Evolutionary conservation across 352 stramenopile genomes (phyloP).

Genomic region (Globisporangium alternatum): DNA sequence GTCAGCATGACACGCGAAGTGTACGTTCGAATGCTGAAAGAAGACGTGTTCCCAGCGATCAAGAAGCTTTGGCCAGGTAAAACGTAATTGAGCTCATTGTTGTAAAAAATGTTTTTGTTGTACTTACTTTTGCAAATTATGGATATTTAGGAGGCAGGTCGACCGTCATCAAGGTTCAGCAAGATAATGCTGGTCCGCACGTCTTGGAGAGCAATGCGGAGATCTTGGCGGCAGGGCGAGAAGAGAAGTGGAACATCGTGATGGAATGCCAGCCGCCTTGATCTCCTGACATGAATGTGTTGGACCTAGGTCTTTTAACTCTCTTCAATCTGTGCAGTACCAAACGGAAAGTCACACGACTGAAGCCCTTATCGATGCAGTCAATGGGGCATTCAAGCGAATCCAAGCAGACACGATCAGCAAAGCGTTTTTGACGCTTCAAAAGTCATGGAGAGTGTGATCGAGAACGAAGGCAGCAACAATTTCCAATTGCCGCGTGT

Average conservation of each 20-base stretch:
- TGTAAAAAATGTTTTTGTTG: neutral
- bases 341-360: too few species aligned
- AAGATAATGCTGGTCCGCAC: slow-evolving; percentile 6
- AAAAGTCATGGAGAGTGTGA: too few species aligned
- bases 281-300: slow-evolving; percentile 5
- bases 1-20: neutral
- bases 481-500: too few species aligned
- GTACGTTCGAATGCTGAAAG: neutral
- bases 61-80: neutral
- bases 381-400: too few species aligned
- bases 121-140: neutral
- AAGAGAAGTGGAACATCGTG: neutral
- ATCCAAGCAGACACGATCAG: too few species aligned
- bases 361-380: too few species aligned
- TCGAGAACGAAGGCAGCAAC: too few species aligned
- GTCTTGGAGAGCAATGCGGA: neutral
- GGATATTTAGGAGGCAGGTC: neutral
- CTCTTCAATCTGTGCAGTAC: slow-evolving; percentile 4
- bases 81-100: neutral
- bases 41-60: slow-evolving; percentile 2
- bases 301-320: slow-evolving; percentile 9
- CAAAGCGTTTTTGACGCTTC: too few species aligned
- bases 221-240: neutral
- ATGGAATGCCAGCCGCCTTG: slow-evolving; percentile 1
- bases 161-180: slow-evolving; percentile 1